Percentiles rank a stretch among this genome's conserved stretches.
Evolutionary conservation across 1,284 basidiomycete species (phyloP).

Genomic region (Phaffia rhodozyma): DNA sequence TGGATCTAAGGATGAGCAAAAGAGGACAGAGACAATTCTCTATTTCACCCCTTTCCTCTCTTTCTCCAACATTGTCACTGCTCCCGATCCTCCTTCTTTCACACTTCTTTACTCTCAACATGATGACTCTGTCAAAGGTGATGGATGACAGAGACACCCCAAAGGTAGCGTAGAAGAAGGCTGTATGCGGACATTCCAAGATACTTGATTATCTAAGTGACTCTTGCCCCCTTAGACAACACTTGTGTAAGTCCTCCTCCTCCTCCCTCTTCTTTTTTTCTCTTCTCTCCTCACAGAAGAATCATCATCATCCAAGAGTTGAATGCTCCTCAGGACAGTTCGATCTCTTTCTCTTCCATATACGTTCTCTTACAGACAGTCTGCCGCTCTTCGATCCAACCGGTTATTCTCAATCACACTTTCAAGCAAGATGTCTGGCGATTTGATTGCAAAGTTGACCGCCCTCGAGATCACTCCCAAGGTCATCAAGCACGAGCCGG

Average conservation of each 20-base stretch:
- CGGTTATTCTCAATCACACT: not conserved
- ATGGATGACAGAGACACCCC: too few species aligned
- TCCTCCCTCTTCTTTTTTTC: not conserved
- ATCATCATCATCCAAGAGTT: not conserved
- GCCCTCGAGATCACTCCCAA: conserved; percentile 27
- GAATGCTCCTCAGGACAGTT: conserved; percentile 3
- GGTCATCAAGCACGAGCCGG: conserved; percentile 29
- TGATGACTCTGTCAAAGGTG: not conserved
- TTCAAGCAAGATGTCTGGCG: conserved; percentile 9
- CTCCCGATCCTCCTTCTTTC: not conserved
- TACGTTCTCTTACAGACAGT: not conserved
- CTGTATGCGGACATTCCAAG: not conserved
- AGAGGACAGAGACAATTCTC: not conserved
- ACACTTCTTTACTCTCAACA: not conserved
- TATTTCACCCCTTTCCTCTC: not conserved
- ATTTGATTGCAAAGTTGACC: conserved; percentile 25
- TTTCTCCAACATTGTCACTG: not conserved
- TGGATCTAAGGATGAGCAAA: not conserved
- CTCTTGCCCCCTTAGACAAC: not conserved
- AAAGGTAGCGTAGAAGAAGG: too few species aligned
- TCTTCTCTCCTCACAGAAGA: not conserved
- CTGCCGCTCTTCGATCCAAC: not conserved
- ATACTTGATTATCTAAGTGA: not conserved
- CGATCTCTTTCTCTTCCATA: not conserved
- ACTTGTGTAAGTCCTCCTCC: not conserved